Evolutionary conservation across 139 green algal species (phyloP).

Genomic region (Micractinium conductrix): DNA sequence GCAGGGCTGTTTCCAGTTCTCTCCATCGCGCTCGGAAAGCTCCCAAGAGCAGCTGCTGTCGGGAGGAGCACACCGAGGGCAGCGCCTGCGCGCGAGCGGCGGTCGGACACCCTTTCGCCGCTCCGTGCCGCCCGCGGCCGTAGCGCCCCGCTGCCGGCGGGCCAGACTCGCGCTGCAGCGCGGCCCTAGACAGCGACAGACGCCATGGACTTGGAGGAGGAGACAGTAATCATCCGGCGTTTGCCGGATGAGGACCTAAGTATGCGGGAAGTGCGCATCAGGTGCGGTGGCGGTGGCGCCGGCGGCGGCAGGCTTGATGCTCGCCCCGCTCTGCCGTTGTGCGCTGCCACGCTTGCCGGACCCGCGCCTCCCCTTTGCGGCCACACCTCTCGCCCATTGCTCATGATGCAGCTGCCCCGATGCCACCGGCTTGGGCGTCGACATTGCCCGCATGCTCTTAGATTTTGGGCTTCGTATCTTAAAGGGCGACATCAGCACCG

Average conservation of each 20-base stretch:
- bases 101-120: too few species aligned
- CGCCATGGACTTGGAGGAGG: slow-evolving; percentile 32
- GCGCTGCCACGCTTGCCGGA: background rate
- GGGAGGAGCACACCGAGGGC: too few species aligned
- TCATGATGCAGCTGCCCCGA: slow-evolving; percentile 49
- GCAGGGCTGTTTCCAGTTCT: background rate
- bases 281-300: background rate
- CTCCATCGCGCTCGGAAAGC: background rate
- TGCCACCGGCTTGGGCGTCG: slow-evolving; percentile 51
- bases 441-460: slow-evolving; percentile 61
- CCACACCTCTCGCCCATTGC: background rate
- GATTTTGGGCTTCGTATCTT: slow-evolving; percentile 67
- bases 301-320: background rate
- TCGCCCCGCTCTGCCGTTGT: too few species aligned
- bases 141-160: too few species aligned
- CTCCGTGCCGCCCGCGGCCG: too few species aligned
- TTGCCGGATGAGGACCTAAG: slow-evolving; percentile 32
- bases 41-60: background rate
- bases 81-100: too few species aligned
- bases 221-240: slow-evolving; percentile 25
- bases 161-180: too few species aligned
- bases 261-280: slow-evolving; percentile 60
- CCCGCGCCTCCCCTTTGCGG: background rate
- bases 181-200: too few species aligned
- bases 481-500: slow-evolving; percentile 58